A percentile compares a stretch with the other conserved stretches of the same genome.
Conservation (phyloP, 768 basidiomycete species). For the Trametes cubensis region DNA sequence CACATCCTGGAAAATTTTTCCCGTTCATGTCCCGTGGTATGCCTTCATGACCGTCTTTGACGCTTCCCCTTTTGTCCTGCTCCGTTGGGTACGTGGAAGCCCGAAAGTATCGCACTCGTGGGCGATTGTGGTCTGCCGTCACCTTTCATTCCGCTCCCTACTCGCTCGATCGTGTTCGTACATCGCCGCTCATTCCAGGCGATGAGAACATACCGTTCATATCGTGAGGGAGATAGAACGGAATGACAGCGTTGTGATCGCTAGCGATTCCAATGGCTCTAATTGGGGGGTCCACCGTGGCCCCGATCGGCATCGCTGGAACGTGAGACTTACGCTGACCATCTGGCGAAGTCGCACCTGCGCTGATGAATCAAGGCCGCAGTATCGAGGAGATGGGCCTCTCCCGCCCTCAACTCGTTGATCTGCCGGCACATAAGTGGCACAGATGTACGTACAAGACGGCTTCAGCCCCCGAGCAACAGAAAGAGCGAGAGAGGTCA, state of each 20-base stretch:
- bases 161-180: background rate
- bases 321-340: no score
- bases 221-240: slow-evolving; percentile 13
- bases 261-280: background rate
- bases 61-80: background rate
- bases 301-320: background rate
- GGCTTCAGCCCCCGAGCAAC: background rate
- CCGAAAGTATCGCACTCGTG: background rate
- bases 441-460: background rate
- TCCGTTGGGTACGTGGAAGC: background rate
- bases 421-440: slow-evolving; percentile 1
- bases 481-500: background rate
- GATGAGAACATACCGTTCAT: slow-evolving; percentile 2
- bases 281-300: background rate
- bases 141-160: background rate
- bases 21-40: no score
- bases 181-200: background rate
- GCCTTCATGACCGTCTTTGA: slow-evolving; percentile 9
- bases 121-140: background rate
- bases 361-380: no score
- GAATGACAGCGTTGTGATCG: background rate
- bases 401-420: background rate
- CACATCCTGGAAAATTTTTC: slow-evolving; percentile 6
- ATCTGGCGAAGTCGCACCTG: no score
- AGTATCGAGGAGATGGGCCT: no score